Evolutionary conservation across 768 basidiomycete species (phyloP), one percentile per base, ranked within the genome.

Genomic region (Cubamyces sp.): DNA sequence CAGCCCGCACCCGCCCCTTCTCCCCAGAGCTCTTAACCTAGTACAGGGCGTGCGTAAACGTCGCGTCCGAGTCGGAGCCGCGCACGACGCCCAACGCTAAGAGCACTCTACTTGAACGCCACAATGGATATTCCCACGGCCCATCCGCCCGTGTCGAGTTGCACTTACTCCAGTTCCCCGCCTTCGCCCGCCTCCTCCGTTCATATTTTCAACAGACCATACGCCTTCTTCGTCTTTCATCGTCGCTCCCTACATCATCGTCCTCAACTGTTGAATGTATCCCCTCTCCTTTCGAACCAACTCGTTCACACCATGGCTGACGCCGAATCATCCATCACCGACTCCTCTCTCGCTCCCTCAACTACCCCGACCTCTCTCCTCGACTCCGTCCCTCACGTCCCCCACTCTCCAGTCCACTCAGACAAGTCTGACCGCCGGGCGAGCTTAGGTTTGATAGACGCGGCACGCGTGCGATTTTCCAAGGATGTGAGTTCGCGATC

Each of bases 391-490:
- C 53, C 65, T 41, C 58, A 50, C 67, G 26, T 63, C 50, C 50
- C 49, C 43, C 64, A n/a, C 51, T 40, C 59, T 19, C 58, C 64
- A 49, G 58, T 46, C 54, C 61, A 52, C 60, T 42, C 34, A 49
- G 58, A 60, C 41, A 72, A 69, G 58, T 21, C 59, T 16, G 66
- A 66, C 54, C 64, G 65, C 16, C 64, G 71, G 41, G 43, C 63
- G 8, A 71, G 71, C 45, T 61, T 76, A 63, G 70, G 71, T 66
- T 69, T 74, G 67, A 70, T 76, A 56, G 71, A 72, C 43, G 64
- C 70, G 57, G 66, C 75, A 56, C 73, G 73, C 69, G 73, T 76
- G 68, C 70, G 74, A 66, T 57, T 75, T 41, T 71, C 74, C 55
- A 69, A 74, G 65, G 75, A 76, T 61, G 75, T 76, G 68, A 67